A percentile compares a stretch with the other conserved stretches of the same genome.
These are phyloP conservation scores for Mycena rebaudengoi DNA, from an alignment of 768 basidiomycete genomes.

Conservation along the genomic window DNA sequence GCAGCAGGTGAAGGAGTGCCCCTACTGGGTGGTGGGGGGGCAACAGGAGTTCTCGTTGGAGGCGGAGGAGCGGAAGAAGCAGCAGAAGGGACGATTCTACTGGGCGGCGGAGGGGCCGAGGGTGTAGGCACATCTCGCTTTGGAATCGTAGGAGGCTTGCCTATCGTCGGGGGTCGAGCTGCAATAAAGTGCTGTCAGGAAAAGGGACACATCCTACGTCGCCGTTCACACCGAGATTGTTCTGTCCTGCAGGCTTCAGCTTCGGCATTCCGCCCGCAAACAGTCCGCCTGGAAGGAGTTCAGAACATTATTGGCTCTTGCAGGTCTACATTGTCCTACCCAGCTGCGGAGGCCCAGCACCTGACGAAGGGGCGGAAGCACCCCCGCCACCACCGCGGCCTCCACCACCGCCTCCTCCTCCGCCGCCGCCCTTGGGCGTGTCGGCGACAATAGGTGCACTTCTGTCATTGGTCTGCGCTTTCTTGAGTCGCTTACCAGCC, in stretches of 20 bases:
- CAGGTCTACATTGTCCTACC: conserved; percentile 42
- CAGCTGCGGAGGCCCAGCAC: conserved; percentile 77
- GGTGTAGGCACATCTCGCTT: conserved; percentile 45
- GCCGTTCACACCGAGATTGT: conserved; percentile 56
- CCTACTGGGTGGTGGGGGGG: conserved; percentile 40
- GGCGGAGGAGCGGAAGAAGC: conserved; percentile 49
- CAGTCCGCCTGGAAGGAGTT: conserved; percentile 49
- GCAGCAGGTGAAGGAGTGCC: conserved; percentile 42
- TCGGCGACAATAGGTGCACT: conserved; percentile 76
- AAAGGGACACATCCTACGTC: conserved; percentile 5
- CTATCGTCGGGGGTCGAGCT: conserved; percentile 73
- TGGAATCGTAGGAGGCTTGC: conserved; percentile 73
- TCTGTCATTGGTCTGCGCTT: conserved; percentile 83
- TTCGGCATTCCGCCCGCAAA: conserved; percentile 95
- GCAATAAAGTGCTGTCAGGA: conserved; percentile 12
- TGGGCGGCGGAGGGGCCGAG: conserved; percentile 46
- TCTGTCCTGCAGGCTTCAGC: conserved; percentile 80
- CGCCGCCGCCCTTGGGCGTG: conserved; percentile 49
- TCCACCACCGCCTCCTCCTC: conserved; percentile 49
- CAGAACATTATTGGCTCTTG: conserved; percentile 14
- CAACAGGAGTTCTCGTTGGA: conserved; percentile 37
- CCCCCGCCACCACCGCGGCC: conserved; percentile 45
- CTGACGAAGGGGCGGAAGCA: conserved; percentile 35
- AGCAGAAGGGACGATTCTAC: conserved; percentile 42
- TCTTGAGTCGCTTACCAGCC: conserved; percentile 83